Percentiles rank a stretch among this genome's conserved stretches.
These are phyloP conservation scores for Podospora pseudopauciseta DNA, from an alignment of 495 filamentous ascomycete species.

Conservation along the genomic window DNA sequence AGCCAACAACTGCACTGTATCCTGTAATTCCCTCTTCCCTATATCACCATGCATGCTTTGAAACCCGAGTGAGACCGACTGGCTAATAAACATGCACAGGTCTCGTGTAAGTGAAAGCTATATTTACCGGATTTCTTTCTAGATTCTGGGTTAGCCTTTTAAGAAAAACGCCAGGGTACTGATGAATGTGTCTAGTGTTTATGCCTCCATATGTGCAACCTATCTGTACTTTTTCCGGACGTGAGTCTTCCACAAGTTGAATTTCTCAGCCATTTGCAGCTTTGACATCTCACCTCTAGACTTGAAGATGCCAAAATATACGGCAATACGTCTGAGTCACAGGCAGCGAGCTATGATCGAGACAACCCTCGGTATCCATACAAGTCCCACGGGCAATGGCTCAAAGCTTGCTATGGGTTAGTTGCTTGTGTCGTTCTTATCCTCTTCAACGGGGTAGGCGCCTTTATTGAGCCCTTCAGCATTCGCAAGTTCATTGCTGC, in stretches of 20 bases:
- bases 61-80: neutral
- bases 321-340: slow-evolving; percentile 33
- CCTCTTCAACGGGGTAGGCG: slow-evolving; percentile 45
- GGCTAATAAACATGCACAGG: neutral
- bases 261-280: neutral
- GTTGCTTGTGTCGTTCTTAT: slow-evolving; percentile 40
- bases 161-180: neutral
- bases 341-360: slow-evolving; percentile 41
- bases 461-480: slow-evolving; percentile 41
- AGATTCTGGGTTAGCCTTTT: no score
- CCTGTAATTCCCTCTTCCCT: neutral
- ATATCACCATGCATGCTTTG: neutral
- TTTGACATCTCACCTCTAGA: slow-evolving; percentile 11
- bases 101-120: neutral
- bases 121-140: no score
- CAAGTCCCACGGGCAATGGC: slow-evolving; percentile 46
- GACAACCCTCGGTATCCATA: slow-evolving; percentile 46
- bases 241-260: slow-evolving; percentile 23
- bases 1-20: slow-evolving; percentile 46
- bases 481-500: slow-evolving; percentile 41
- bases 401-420: slow-evolving; percentile 46
- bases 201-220: slow-evolving; percentile 42
- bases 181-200: slow-evolving; percentile 36
- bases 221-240: slow-evolving; percentile 42
- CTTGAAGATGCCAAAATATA: slow-evolving; percentile 33